Conservation (phyloP, 2,329 filamentous ascomycete species). For the Trichoderma semiorbis region DNA sequence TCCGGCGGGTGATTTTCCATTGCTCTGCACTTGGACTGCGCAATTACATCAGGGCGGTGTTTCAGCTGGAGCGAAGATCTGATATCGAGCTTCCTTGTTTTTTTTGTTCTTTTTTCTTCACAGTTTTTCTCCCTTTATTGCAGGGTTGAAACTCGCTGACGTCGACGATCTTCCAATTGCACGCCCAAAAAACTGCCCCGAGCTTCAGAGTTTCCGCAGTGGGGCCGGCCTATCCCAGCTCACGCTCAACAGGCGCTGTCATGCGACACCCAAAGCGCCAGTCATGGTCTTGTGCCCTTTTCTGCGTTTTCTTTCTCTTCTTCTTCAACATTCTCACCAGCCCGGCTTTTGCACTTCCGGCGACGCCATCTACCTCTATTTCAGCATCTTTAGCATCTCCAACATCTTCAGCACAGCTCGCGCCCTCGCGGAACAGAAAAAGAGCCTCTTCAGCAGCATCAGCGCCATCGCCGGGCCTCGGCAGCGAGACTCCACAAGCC, state of each 20-base stretch:
- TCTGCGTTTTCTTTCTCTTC: not conserved
- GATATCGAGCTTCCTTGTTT: not conserved
- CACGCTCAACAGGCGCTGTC: not conserved
- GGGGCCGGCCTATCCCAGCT: not conserved
- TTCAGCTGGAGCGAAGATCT: not conserved
- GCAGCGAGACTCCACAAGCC: slow-evolving; percentile 1
- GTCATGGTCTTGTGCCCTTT: not conserved
- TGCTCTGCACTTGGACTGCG: not conserved
- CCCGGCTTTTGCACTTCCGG: not conserved
- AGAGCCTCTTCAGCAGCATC: not conserved
- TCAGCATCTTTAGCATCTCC: not conserved
- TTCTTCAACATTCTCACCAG: not conserved
- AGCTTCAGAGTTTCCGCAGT: not conserved
- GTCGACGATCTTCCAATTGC: not conserved
- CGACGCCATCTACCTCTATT: not conserved
- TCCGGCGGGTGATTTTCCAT: not conserved
- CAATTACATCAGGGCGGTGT: not conserved
- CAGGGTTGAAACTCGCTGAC: not conserved
- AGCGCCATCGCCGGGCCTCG: not conserved
- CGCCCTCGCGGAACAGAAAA: not conserved
- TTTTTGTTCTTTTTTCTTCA: not conserved
- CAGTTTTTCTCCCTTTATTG: not conserved
- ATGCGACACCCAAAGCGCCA: slow-evolving; percentile 11
- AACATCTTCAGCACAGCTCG: not conserved
- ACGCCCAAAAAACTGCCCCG: not conserved